phyloP scores from a whole-genome alignment of 495 filamentous ascomycete species.

The Penicillium roqueforti region DNA sequence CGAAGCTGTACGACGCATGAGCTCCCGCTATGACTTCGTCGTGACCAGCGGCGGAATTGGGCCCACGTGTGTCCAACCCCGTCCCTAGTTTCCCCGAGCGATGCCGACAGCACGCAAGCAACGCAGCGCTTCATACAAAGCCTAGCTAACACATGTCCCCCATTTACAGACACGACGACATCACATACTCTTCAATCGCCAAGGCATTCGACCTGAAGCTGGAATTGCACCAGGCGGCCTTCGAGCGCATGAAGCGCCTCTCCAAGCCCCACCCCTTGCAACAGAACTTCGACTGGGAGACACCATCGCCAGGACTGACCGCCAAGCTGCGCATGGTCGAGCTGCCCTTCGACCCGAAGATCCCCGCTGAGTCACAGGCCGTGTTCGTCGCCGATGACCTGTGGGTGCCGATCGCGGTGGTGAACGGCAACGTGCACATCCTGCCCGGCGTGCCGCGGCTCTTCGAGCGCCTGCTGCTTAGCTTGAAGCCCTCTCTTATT shows the following conservation, averaged over 20 bases:
- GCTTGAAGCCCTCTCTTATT: slow-evolving; percentile 64
- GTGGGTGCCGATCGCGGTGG: slow-evolving; percentile 85
- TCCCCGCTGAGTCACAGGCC: slow-evolving; percentile 59
- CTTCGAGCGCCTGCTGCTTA: slow-evolving; percentile 72
- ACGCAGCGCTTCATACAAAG: neutral
- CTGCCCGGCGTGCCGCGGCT: slow-evolving; percentile 84
- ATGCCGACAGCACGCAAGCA: neutral
- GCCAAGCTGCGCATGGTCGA: slow-evolving; percentile 88
- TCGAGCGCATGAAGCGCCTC: slow-evolving; percentile 75
- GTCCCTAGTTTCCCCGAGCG: neutral
- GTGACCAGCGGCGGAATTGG: slow-evolving; percentile 95
- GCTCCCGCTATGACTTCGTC: slow-evolving; percentile 82
- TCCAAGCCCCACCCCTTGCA: slow-evolving; percentile 67
- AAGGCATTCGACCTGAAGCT: slow-evolving; percentile 79
- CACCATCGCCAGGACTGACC: slow-evolving; percentile 66
- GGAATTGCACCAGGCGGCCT: slow-evolving; percentile 68
- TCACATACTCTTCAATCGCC: slow-evolving; percentile 91
- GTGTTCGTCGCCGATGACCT: slow-evolving; percentile 74
- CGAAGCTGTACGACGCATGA: slow-evolving; percentile 82
- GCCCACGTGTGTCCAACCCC: slow-evolving; percentile 62
- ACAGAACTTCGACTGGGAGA: slow-evolving; percentile 80
- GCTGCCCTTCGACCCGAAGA: slow-evolving; percentile 66
- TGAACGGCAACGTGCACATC: slow-evolving; percentile 92
- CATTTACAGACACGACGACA: slow-evolving; percentile 78
- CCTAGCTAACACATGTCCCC: neutral